Conservation (phyloP, 2,329 filamentous ascomycete genomes). For the Grosmannia huntii region DNA sequence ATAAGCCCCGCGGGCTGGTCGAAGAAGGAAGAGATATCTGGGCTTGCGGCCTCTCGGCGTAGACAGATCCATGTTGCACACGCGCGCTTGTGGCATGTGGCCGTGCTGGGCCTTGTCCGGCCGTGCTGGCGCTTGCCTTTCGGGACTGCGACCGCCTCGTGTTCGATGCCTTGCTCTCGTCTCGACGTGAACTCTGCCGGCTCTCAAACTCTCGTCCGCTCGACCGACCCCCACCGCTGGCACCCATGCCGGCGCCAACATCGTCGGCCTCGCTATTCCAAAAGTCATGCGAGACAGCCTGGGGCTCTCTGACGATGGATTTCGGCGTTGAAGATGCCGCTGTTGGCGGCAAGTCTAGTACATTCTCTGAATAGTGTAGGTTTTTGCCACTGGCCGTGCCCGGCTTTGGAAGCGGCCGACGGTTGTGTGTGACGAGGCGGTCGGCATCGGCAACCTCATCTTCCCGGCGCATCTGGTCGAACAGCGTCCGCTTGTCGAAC, state of each 20-base stretch:
- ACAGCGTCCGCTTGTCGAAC: slow-evolving; percentile 86
- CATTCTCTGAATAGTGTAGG: slow-evolving; percentile 81
- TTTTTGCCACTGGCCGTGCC: slow-evolving; percentile 77
- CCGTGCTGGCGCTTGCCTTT: slow-evolving; percentile 34
- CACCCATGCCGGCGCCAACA: neutral
- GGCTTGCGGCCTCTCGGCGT: neutral
- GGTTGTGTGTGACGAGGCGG: slow-evolving; percentile 83
- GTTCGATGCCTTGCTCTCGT: slow-evolving; percentile 38
- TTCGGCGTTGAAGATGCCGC: slow-evolving; percentile 19
- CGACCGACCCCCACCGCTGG: slow-evolving; percentile 30
- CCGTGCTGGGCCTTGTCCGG: slow-evolving; percentile 29
- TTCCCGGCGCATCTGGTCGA: slow-evolving; percentile 81
- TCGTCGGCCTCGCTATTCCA: slow-evolving; percentile 71
- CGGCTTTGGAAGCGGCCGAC: slow-evolving; percentile 45
- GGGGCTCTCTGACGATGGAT: slow-evolving; percentile 17
- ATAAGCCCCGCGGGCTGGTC: slow-evolving; percentile 28
- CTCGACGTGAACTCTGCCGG: slow-evolving; percentile 34
- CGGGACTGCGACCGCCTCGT: slow-evolving; percentile 41
- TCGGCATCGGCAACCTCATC: slow-evolving; percentile 82
- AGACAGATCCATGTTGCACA: slow-evolving; percentile 13
- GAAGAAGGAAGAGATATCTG: slow-evolving; percentile 13
- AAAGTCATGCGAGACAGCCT: slow-evolving; percentile 31
- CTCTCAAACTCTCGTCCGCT: slow-evolving; percentile 39
- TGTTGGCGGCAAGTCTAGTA: slow-evolving; percentile 50
- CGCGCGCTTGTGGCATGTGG: slow-evolving; percentile 28